phyloP scores from a whole-genome alignment of 2,329 filamentous ascomycete genomes.

The Cadophora sp. region DNA sequence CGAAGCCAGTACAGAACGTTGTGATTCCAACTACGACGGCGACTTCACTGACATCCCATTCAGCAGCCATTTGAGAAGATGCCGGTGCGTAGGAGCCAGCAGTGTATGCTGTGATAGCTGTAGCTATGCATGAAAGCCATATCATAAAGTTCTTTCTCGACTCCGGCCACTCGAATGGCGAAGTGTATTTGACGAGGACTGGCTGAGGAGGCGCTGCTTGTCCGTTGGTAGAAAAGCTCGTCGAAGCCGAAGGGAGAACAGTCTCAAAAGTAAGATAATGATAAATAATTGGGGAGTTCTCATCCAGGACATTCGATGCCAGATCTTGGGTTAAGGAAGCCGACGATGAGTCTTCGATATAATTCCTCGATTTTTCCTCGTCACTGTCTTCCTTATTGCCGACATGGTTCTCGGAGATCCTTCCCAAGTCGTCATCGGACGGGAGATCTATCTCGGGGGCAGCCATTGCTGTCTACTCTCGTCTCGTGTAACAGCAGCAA shows the following conservation, averaged over 20 bases:
- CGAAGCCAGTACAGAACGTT: slow-evolving; percentile 82
- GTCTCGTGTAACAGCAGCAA: neutral
- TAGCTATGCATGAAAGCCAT: slow-evolving; percentile 77
- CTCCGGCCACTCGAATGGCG: slow-evolving; percentile 77
- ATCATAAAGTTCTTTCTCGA: slow-evolving; percentile 74
- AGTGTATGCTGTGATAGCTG: slow-evolving; percentile 78
- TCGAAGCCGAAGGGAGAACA: slow-evolving; percentile 37
- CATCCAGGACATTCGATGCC: slow-evolving; percentile 22
- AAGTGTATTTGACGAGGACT: slow-evolving; percentile 68
- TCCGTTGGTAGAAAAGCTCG: slow-evolving; percentile 22
- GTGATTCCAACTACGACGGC: slow-evolving; percentile 79
- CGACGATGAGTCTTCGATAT: slow-evolving; percentile 19
- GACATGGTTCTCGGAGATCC: slow-evolving; percentile 22
- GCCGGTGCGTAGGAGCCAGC: slow-evolving; percentile 82
- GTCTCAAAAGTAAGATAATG: slow-evolving; percentile 45
- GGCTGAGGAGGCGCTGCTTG: slow-evolving; percentile 59
- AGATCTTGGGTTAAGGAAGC: slow-evolving; percentile 9
- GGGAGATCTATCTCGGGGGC: slow-evolving; percentile 29
- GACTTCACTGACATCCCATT: slow-evolving; percentile 70
- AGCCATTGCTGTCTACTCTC: slow-evolving; percentile 26
- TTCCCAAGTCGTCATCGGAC: slow-evolving; percentile 28
- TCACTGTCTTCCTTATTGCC: slow-evolving; percentile 20
- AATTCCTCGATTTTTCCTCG: slow-evolving; percentile 18
- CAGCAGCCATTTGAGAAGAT: slow-evolving; percentile 65
- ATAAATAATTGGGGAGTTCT: slow-evolving; percentile 38